Percentiles rank a stretch among this genome's conserved stretches.
Evolutionary conservation across 108 stramenopile species (phyloP).

Genomic region (Cyclotella sp.): DNA sequence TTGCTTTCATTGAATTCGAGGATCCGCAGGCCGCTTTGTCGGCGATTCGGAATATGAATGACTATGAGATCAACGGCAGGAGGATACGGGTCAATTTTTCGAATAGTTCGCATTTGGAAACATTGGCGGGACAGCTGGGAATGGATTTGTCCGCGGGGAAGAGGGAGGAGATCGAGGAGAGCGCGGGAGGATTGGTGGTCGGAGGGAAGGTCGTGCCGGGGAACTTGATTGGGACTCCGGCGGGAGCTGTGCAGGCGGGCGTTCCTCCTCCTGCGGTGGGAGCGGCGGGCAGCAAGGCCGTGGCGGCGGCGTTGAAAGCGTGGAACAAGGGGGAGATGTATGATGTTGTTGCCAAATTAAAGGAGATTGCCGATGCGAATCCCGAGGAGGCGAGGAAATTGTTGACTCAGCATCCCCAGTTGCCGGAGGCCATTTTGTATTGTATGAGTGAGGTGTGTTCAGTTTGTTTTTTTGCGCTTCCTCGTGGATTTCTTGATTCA

Average conservation of each 20-base stretch:
- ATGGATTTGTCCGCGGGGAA: constrained; percentile 74
- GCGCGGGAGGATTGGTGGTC: constrained; percentile 16
- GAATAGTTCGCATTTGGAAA: constrained; percentile 89
- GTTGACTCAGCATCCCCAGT: constrained; percentile 85
- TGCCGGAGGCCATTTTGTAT: constrained; percentile 91
- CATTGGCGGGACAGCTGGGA: constrained; percentile 85
- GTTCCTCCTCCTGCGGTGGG: constrained; percentile 16
- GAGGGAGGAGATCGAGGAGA: constrained; percentile 36
- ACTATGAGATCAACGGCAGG: constrained; percentile 94
- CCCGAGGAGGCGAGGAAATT: constrained; percentile 90
- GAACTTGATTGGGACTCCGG: constrained; percentile 13
- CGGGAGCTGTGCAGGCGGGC: constrained; percentile 28
- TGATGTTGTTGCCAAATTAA: constrained; percentile 88
- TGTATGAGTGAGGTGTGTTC: constrained; percentile 69
- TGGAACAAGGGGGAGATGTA: constrained; percentile 94
- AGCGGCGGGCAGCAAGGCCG: constrained; percentile 75
- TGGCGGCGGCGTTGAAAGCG: constrained; percentile 76
- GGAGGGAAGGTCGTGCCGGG: constrained; percentile 11
- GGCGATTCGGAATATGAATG: constrained; percentile 97
- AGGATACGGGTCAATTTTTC: constrained; percentile 93
- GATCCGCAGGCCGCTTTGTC: constrained; percentile 94
- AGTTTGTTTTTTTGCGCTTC: not conserved
- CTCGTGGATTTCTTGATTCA: not conserved
- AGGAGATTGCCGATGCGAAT: constrained; percentile 90
- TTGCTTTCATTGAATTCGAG: constrained; percentile 97